Base-by-base conservation (phyloP, 1,284 basidiomycete species). In the Bondarzewia mesenterica region DNA sequence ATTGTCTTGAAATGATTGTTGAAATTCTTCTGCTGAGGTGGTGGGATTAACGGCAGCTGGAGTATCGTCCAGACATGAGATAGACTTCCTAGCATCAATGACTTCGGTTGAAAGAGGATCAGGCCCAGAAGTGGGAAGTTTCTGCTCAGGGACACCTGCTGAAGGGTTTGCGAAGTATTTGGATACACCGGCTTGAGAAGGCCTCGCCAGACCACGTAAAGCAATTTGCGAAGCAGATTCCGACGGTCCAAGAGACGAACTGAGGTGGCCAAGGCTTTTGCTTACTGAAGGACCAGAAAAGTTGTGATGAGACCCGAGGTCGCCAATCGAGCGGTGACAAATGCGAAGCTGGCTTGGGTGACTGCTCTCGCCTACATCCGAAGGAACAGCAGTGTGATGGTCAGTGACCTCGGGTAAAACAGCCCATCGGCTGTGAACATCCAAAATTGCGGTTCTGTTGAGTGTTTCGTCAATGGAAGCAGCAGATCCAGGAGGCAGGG, bases 211-310 rank as follows among this genome's bases (percentile, higher is more conserved):
- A 27, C 46, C 37, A n/a, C 29, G 52, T 46, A 50, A 50, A 29
- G 50, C 48, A 44, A 59, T 46, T 53, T 76, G 77, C 44, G 75
- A 79, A 27, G 70, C 76, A 26, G 77, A 78, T 48, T 80, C 69
- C 25, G 73, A 80, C 18, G 78, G 78, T 26, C 66, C 65, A 12
- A 81, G 57, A 35, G 76, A 75, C 5, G 67, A 57, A 42, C 47
- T 49, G n/a, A 57, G 47, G 20, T 46, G 15, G 16, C 32, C 23
- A 37, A 25, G 21, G 23, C 42, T 21, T n/a, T 16, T n/a, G n/a
- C 29, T 10, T 10, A 32, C 29, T 4, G 29, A 32, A n/a, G n/a
- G n/a, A n/a, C n/a, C n/a, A n/a, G n/a, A n/a, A n/a, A n/a, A n/a
- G n/a, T n/a, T n/a, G n/a, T n/a, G n/a, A n/a, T n/a, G n/a, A n/a